These are phyloP conservation scores for Plectosphaerella cucumerina DNA, from an alignment of 2,329 filamentous ascomycete genomes.

Conservation along the genomic window DNA sequence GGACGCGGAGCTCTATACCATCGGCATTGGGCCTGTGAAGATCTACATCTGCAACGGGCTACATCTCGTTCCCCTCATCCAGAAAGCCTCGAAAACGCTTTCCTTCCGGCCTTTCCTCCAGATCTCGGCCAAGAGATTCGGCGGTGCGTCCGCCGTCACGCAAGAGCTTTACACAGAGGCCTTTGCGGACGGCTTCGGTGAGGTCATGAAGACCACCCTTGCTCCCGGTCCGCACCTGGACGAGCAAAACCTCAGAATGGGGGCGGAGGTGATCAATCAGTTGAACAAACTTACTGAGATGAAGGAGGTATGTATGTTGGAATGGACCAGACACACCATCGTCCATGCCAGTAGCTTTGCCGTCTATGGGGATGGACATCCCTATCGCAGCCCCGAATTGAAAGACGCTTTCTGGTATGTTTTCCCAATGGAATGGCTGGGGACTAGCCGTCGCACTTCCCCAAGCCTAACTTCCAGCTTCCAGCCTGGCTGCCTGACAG, in stretches of 20 bases:
- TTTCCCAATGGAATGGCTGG: background rate
- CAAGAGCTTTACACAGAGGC: constrained; percentile 1
- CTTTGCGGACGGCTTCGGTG: constrained; percentile 3
- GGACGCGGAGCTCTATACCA: constrained; percentile 20
- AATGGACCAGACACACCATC: constrained; percentile 7
- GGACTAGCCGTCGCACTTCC: background rate
- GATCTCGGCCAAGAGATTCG: constrained; percentile 6
- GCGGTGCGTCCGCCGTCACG: constrained; percentile 8
- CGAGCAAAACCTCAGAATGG: constrained; percentile 13
- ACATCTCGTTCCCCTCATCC: constrained; percentile 19
- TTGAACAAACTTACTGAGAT: constrained; percentile 4
- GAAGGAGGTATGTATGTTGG: constrained; percentile 5
- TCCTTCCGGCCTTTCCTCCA: constrained; percentile 23
- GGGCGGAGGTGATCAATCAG: constrained; percentile 4
- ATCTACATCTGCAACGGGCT: constrained; percentile 21
- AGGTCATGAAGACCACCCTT: constrained; percentile 5
- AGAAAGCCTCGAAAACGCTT: constrained; percentile 15
- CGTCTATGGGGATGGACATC: constrained; percentile 10
- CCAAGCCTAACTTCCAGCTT: background rate
- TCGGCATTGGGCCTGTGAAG: constrained; percentile 20
- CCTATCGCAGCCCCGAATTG: constrained; percentile 7
- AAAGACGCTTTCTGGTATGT: constrained; percentile 9
- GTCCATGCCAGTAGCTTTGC: constrained; percentile 11
- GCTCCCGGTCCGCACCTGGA: constrained; percentile 12
- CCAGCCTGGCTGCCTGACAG: background rate